These are phyloP conservation scores for Komagataella phaffii DNA, from an alignment of 805 yeast genomes.

Conservation along the genomic window DNA sequence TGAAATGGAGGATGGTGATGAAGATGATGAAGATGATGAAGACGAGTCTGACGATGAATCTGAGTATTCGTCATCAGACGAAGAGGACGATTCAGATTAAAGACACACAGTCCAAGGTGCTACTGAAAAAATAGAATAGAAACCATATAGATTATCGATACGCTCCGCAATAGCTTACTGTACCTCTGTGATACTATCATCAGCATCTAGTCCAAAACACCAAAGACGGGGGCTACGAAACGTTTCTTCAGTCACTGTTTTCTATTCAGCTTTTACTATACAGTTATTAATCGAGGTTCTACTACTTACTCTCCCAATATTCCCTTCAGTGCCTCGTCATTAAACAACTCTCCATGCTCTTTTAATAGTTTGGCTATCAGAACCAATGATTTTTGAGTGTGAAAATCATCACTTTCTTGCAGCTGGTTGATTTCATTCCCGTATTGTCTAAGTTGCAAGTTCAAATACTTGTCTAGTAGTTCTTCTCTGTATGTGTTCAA, in stretches of 20 bases:
- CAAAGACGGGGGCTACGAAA: too few species aligned
- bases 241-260: background rate
- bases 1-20: constrained; percentile 13
- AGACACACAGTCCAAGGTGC: too few species aligned
- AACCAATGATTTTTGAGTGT: constrained; percentile 36
- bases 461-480: constrained; percentile 37
- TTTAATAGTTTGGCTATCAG: constrained; percentile 44
- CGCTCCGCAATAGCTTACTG: too few species aligned
- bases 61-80: background rate
- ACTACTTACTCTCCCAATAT: background rate
- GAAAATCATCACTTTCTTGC: constrained; percentile 53
- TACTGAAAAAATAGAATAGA: background rate
- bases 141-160: background rate
- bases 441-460: constrained; percentile 41
- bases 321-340: constrained; percentile 29
- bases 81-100: constrained; percentile 5
- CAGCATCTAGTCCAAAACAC: too few species aligned
- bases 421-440: constrained; percentile 48
- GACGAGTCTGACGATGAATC: constrained; percentile 9
- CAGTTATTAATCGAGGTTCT: background rate
- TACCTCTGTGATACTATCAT: too few species aligned
- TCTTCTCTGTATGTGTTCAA: constrained; percentile 12
- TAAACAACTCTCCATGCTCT: constrained; percentile 46
- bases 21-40: constrained; percentile 9
- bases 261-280: background rate